Conservation (phyloP, 1,284 basidiomycete species). For the Bjerkandera adusta region DNA sequence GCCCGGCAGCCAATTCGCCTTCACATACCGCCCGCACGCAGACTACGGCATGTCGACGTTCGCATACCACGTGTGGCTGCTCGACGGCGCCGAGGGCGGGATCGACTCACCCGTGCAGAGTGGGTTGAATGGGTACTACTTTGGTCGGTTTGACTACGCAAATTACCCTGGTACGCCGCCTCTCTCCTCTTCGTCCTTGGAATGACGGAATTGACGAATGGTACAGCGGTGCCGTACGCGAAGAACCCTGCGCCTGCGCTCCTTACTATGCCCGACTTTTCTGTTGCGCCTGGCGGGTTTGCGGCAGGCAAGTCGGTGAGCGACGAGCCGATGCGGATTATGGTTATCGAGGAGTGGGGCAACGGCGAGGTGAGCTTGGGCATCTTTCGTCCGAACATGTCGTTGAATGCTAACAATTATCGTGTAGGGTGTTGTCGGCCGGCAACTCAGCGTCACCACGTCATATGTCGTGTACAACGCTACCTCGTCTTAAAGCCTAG, state of each 20-base stretch:
- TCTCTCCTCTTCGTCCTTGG: background rate
- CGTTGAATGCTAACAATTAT: background rate
- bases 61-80: slow-evolving; percentile 43
- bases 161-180: slow-evolving; percentile 41
- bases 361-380: slow-evolving; percentile 30
- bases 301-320: slow-evolving; percentile 32
- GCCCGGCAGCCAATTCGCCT: slow-evolving; percentile 35
- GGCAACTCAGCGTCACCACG: background rate
- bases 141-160: slow-evolving; percentile 38
- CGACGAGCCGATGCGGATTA: slow-evolving; percentile 37
- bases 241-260: slow-evolving; percentile 38
- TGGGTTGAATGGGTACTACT: slow-evolving; percentile 32
- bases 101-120: slow-evolving; percentile 12
- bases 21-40: slow-evolving; percentile 37
- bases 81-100: slow-evolving; percentile 26
- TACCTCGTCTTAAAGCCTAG: background rate
- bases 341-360: slow-evolving; percentile 47
- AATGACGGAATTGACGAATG: slow-evolving; percentile 10
- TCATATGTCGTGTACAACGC: slow-evolving; percentile 7
- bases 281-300: slow-evolving; percentile 39
- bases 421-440: slow-evolving; percentile 1
- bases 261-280: slow-evolving; percentile 49
- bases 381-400: background rate
- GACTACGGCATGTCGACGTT: slow-evolving; percentile 30
- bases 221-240: slow-evolving; percentile 34